These are phyloP conservation scores for Linum lewisii DNA, from an alignment of 345 rosid species.

Conservation along the genomic window DNA sequence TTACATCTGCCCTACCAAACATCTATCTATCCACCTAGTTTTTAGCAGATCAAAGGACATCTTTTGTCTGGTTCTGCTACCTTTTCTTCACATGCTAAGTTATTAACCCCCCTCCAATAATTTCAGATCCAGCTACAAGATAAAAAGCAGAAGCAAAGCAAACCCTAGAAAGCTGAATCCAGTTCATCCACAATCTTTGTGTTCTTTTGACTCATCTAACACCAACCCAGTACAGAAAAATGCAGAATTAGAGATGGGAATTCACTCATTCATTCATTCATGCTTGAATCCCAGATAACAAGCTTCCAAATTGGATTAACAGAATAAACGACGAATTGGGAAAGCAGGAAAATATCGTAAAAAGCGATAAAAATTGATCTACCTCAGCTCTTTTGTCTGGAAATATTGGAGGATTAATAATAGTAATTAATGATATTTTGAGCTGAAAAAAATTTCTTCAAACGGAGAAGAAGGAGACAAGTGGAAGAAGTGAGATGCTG, in stretches of 20 bases:
- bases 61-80: background rate
- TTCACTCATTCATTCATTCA: background rate
- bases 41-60: background rate
- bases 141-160: too few relatives aligned
- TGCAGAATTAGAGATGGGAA: too few relatives aligned
- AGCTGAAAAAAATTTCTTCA: constrained; percentile 8
- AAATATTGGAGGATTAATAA: too few relatives aligned
- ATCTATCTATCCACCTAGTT: background rate
- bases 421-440: constrained; percentile 15
- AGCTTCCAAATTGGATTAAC: too few relatives aligned
- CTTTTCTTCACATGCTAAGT: too few relatives aligned
- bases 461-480: constrained; percentile 53
- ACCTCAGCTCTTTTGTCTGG: constrained; percentile 16
- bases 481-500: constrained; percentile 39
- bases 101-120: background rate
- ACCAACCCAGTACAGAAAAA: background rate
- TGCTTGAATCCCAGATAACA: background rate
- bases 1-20: background rate
- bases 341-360: background rate
- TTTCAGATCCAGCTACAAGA: too few relatives aligned
- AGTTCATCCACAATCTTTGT: too few relatives aligned
- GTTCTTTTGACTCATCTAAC: background rate
- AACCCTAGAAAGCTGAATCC: background rate
- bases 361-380: constrained; percentile 8
- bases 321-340: background rate